These are phyloP conservation scores for Venturia asperata DNA, from an alignment of 2,329 filamentous ascomycete genomes.

Conservation along the genomic window DNA sequence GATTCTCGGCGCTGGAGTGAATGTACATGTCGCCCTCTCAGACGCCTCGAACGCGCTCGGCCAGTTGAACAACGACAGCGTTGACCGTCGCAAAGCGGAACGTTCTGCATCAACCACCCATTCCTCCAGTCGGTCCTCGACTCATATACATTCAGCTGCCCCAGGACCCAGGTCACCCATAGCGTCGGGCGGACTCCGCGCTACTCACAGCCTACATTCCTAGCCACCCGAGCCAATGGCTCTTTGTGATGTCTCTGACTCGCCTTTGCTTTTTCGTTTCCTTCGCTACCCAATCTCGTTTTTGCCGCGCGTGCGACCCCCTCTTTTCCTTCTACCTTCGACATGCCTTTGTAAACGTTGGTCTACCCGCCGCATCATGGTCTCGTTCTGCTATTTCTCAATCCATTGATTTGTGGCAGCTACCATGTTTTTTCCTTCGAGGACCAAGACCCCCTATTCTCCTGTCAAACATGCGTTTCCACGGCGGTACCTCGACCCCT, in stretches of 20 bases:
- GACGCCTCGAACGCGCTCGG: neutral
- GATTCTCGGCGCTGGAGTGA: no score
- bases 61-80: neutral
- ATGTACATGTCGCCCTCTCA: no score
- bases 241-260: neutral
- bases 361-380: neutral
- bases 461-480: constrained; percentile 13
- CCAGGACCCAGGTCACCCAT: neutral
- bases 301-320: neutral
- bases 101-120: neutral
- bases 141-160: neutral
- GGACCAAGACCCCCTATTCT: constrained; percentile 11
- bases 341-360: neutral
- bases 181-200: neutral
- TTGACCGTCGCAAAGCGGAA: no score
- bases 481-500: constrained; percentile 8
- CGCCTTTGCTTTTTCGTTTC: constrained; percentile 1
- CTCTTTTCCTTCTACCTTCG: neutral
- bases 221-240: neutral
- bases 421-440: neutral
- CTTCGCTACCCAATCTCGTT: neutral
- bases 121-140: neutral
- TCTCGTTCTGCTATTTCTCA: neutral
- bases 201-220: neutral
- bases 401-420: neutral